Evolutionary conservation across 495 filamentous ascomycete genomes (phyloP), one percentile per base, ranked within the genome.

Genomic region (Podospora tetraspora): DNA sequence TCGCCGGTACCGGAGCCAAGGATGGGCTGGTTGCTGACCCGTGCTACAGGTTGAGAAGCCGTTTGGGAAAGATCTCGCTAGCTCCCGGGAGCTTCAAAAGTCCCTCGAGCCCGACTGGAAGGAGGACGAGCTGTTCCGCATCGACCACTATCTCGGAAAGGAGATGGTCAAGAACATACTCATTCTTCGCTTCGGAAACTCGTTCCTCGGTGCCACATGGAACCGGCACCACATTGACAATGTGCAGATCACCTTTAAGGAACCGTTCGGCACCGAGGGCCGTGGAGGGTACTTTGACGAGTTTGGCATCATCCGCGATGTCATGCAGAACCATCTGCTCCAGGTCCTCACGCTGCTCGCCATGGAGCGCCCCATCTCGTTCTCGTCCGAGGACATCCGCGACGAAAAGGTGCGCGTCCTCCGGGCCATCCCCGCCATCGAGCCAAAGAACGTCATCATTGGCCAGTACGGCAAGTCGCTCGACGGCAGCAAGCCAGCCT

Each of bases 131-230:
- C 92, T 98, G 72, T 99, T 96, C 88, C 94, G 96, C 75, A 99
- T 99, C 75, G 96, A 99, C 79, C 96, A 99, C 83, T 99, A 99
- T 78, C 87, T 99, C 57, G 96, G 96, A 72, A 99, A 99, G 87
- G 96, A 99, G 84, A 99, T 99, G 96, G 96, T 99, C 66, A 99
- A 99, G 87, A 99, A 99, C 79, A 96, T 99, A 74, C 87, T 99
- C 64, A 97, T 99, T 72, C 88, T 99, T 69, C 87, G 96, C 72
- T 99, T 99, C 79, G 96, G 95, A 71, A 99, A 99, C 81, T 93
- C 97, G 75, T 98, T 99, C 86, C 96, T 99, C 73, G 93, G 94
- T 66, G 96, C 96, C 61, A 98, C 95, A 65, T 99, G 96, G 96
- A 98, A 97, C 84, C 89, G 95, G 67, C 94, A 97, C 79, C 95